phyloP scores from a whole-genome alignment of 1,139 yeast species.

The Kodamaea sp. region DNA sequence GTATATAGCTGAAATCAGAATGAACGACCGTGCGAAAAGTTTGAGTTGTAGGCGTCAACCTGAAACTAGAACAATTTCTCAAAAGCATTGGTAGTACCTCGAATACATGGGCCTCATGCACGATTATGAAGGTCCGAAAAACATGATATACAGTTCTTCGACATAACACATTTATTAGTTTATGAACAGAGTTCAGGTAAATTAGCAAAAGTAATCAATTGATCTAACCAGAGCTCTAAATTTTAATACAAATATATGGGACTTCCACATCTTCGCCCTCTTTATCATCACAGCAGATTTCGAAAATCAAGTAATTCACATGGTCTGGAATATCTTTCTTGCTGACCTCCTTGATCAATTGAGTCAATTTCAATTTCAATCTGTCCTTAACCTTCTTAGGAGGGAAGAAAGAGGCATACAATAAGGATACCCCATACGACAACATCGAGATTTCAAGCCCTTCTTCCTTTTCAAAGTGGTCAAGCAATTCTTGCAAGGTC shows the following conservation, averaged over 20 bases:
- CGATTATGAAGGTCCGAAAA: too few species aligned
- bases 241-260: slow-evolving; percentile 73
- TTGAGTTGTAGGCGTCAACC: too few species aligned
- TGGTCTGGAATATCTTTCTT: slow-evolving; percentile 81
- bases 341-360: slow-evolving; percentile 76
- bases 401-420: slow-evolving; percentile 93
- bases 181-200: too few species aligned
- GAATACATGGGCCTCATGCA: too few species aligned
- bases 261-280: slow-evolving; percentile 95
- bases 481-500: slow-evolving; percentile 73
- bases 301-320: slow-evolving; percentile 76
- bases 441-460: slow-evolving; percentile 89
- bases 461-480: slow-evolving; percentile 75
- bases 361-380: slow-evolving; percentile 63
- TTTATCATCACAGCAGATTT: slow-evolving; percentile 88
- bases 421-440: slow-evolving; percentile 84
- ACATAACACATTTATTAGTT: too few species aligned
- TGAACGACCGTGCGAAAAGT: too few species aligned
- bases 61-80: too few species aligned
- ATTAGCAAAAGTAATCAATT: too few species aligned
- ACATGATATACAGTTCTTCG: too few species aligned
- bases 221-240: too few species aligned
- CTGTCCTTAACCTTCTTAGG: slow-evolving; percentile 87
- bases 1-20: too few species aligned
- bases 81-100: too few species aligned